A percentile compares a stretch with the other conserved stretches of the same genome.
phyloP scores from a whole-genome alignment of 305 asterid species.

The Andrographis paniculata region DNA sequence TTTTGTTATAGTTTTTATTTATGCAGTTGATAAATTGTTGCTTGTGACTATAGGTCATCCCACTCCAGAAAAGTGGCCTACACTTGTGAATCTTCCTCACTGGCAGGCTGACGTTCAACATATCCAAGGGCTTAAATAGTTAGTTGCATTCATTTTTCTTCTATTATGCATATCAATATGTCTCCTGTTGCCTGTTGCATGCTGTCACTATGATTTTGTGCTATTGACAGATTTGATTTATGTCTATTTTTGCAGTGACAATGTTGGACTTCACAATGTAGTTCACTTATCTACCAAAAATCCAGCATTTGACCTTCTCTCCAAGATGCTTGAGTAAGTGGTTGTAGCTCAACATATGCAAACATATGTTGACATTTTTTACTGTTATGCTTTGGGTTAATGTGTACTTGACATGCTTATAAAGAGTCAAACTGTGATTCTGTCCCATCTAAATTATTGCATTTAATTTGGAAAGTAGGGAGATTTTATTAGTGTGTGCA shows the following conservation, averaged over 20 bases:
- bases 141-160: constrained; percentile 25
- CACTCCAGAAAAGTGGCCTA: constrained; percentile 93
- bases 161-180: constrained; percentile 6
- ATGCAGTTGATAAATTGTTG: constrained; percentile 18
- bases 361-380: constrained; percentile 1
- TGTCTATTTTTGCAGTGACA: constrained; percentile 55
- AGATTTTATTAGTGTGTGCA: too few species aligned
- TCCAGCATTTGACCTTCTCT: constrained; percentile 93
- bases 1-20: constrained; percentile 13
- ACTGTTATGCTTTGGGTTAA: too few species aligned
- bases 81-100: constrained; percentile 85
- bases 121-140: constrained; percentile 95
- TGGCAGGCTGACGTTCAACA: constrained; percentile 83
- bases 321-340: constrained; percentile 97
- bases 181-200: constrained; percentile 15
- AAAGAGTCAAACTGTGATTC: too few species aligned
- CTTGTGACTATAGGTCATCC: constrained; percentile 72
- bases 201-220: constrained; percentile 12
- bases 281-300: constrained; percentile 77
- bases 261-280: constrained; percentile 76
- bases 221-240: constrained; percentile 10
- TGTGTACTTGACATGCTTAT: too few species aligned
- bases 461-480: too few species aligned
- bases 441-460: too few species aligned
- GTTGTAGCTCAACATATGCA: constrained; percentile 19